Conservation (phyloP, 176 grass and related monocot species). For the Avena eriantha region DNA sequence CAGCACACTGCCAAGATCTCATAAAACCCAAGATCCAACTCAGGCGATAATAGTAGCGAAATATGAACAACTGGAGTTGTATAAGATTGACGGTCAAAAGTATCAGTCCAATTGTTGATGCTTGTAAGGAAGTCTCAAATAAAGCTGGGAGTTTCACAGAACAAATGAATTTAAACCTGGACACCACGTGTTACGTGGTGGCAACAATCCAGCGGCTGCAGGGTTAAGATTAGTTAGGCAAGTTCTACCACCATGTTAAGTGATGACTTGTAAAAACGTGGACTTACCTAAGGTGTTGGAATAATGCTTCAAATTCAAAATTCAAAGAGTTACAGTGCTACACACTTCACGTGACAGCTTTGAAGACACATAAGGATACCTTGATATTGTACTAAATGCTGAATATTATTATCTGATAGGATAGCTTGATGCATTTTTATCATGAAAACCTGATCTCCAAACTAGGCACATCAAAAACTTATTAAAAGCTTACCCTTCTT, state of each 20-base stretch:
- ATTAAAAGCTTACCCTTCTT: not conserved
- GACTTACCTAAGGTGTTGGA: not conserved
- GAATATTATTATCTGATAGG: conserved; percentile 7
- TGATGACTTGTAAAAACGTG: not conserved
- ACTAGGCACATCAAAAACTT: conserved; percentile 1
- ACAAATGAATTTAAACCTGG: not conserved
- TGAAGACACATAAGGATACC: not conserved
- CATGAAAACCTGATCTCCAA: not conserved
- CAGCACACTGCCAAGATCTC: not conserved
- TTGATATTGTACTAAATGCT: not conserved
- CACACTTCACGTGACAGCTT: not conserved
- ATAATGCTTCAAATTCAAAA: conserved; percentile 21
- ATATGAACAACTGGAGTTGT: not conserved
- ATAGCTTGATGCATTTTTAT: conserved; percentile 5
- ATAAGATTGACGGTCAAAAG: not conserved
- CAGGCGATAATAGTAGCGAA: not conserved
- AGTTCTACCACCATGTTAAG: not conserved
- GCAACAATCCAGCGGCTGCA: no score
- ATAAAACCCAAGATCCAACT: not conserved
- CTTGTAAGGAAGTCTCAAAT: not conserved
- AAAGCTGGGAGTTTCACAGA: not conserved
- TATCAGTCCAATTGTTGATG: not conserved
- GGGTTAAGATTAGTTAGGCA: no score
- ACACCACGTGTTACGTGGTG: not conserved
- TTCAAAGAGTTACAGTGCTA: not conserved